These are phyloP conservation scores for Sequoia sempervirens DNA, from an alignment of 75 land plant genomes.

Conservation along the genomic window DNA sequence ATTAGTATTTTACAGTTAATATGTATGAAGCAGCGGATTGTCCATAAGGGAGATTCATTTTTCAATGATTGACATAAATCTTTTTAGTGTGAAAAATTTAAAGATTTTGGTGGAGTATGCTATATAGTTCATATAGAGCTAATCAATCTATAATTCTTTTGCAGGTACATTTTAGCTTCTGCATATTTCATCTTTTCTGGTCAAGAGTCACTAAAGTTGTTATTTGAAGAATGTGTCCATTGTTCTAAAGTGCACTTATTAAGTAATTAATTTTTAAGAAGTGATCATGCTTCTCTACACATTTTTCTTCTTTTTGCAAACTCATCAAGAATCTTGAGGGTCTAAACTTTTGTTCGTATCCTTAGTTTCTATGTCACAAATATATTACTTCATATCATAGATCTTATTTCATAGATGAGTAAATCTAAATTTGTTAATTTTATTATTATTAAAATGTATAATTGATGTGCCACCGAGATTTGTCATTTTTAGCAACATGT, in stretches of 20 bases:
- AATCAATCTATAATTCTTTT: background rate
- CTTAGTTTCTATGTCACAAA: background rate
- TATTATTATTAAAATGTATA: background rate
- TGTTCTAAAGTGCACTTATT: background rate
- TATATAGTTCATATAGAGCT: no score
- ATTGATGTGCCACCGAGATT: background rate
- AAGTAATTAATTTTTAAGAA: background rate
- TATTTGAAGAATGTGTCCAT: background rate
- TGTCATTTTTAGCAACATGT: background rate
- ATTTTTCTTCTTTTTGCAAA: background rate
- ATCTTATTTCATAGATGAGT: background rate
- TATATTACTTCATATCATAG: background rate
- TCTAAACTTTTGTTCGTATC: background rate
- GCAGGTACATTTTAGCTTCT: background rate
- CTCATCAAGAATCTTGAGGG: background rate
- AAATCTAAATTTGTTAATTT: background rate
- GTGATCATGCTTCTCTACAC: background rate
- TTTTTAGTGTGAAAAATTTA: no score
- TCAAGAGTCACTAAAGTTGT: background rate
- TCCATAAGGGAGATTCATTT: no score
- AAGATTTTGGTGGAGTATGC: no score
- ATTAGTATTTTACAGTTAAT: no score
- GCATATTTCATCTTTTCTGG: background rate
- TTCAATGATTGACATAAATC: no score
- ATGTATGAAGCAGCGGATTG: no score